These are phyloP conservation scores for Lagenidium sp. DNA, from an alignment of 352 stramenopile genomes.

Conservation along the genomic window DNA sequence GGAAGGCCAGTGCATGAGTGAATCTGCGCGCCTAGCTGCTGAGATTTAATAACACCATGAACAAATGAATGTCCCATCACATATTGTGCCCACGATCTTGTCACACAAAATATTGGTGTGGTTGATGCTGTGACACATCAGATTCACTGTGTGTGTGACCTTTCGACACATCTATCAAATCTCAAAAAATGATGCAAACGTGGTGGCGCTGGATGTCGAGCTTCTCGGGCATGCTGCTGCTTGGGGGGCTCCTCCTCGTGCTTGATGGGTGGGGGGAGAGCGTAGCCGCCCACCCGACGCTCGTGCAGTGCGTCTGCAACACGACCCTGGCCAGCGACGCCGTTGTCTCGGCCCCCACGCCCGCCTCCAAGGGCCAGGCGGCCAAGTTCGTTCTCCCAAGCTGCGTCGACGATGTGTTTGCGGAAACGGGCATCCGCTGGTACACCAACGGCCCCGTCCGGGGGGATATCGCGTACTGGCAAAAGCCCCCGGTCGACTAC, in stretches of 20 bases:
- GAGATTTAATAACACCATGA: too few relatives aligned
- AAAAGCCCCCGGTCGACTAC: constrained; percentile 22
- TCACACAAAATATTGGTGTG: too few relatives aligned
- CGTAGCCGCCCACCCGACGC: constrained; percentile 31
- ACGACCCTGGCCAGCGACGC: constrained; percentile 48
- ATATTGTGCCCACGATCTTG: too few relatives aligned
- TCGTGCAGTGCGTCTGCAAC: constrained; percentile 69
- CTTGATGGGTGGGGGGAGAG: not conserved
- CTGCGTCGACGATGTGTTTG: constrained; percentile 79
- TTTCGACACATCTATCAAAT: too few relatives aligned
- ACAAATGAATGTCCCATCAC: too few relatives aligned
- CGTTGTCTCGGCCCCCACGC: constrained; percentile 37
- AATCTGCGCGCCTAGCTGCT: too few relatives aligned
- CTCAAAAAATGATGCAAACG: too few relatives aligned
- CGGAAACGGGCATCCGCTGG: constrained; percentile 70
- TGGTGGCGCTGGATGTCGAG: too few relatives aligned
- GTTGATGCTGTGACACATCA: too few relatives aligned
- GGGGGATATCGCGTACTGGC: constrained; percentile 55
- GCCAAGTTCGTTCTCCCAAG: constrained; percentile 46
- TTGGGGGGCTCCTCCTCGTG: not conserved
- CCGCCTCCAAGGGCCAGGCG: constrained; percentile 27
- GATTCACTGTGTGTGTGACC: too few relatives aligned
- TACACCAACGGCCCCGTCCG: constrained; percentile 61
- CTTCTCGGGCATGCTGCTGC: too few relatives aligned
- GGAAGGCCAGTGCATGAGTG: too few relatives aligned